These are phyloP conservation scores for Mangifera indica DNA, from an alignment of 345 rosid genomes.

Conservation along the genomic window DNA sequence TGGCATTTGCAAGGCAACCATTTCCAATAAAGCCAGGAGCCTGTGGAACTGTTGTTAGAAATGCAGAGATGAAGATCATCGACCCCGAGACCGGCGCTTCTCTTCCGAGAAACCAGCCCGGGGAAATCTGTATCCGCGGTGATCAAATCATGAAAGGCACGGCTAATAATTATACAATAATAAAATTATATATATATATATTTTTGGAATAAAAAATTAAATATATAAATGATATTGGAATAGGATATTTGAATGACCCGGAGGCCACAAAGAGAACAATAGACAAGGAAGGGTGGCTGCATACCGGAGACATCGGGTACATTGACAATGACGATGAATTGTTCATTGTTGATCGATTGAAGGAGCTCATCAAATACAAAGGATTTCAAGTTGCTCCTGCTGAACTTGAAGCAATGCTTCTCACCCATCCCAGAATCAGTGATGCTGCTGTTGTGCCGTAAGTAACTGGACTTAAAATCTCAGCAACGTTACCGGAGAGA, in stretches of 20 bases:
- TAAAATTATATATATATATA: too few relatives aligned
- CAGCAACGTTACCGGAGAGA: too few relatives aligned
- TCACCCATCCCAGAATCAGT: slow-evolving; percentile 46
- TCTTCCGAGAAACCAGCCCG: slow-evolving; percentile 56
- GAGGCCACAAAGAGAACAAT: slow-evolving; percentile 47
- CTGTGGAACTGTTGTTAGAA: slow-evolving; percentile 81
- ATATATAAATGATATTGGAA: too few relatives aligned
- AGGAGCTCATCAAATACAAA: slow-evolving; percentile 70
- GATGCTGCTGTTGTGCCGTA: slow-evolving; percentile 72
- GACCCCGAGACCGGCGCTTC: slow-evolving; percentile 66
- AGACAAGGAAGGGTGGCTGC: slow-evolving; percentile 64
- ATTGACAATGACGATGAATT: slow-evolving; percentile 62
- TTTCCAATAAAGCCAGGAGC: slow-evolving; percentile 71
- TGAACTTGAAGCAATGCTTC: slow-evolving; percentile 66
- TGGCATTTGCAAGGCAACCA: slow-evolving; percentile 76
- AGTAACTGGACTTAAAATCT: slow-evolving; percentile 18
- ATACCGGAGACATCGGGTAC: slow-evolving; percentile 67
- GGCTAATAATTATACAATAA: too few relatives aligned
- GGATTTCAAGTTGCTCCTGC: slow-evolving; percentile 85
- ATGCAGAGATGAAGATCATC: slow-evolving; percentile 86
- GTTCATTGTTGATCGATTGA: slow-evolving; percentile 67
- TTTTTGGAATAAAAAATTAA: too few relatives aligned
- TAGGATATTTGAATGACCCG: slow-evolving; percentile 51
- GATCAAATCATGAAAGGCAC: slow-evolving; percentile 86
- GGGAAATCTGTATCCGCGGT: slow-evolving; percentile 86